Conservation (phyloP, 805 yeast species). For the Saccharomycopsis sp. region DNA sequence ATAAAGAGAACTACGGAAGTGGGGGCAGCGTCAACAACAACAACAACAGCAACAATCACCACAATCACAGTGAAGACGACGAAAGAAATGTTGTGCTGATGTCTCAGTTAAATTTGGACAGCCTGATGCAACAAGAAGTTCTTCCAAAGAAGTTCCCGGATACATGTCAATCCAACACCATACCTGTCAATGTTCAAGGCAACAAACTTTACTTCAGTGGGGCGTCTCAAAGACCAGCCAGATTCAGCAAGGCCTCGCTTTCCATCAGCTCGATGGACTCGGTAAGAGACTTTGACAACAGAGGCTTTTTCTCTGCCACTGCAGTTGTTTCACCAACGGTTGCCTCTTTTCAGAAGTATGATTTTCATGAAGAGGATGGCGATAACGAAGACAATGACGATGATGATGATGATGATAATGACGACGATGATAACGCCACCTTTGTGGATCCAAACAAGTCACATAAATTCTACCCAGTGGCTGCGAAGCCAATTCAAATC, state of each 20-base stretch:
- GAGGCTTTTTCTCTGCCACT: conserved; percentile 1
- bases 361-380: too few species aligned
- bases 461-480: too few species aligned
- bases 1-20: too few species aligned
- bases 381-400: too few species aligned
- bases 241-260: background rate
- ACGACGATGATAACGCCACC: background rate
- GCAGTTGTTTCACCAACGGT: conserved; percentile 15
- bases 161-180: conserved; percentile 17
- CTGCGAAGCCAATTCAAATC: too few species aligned
- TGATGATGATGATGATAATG: too few species aligned
- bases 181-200: conserved; percentile 18
- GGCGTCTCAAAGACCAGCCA: background rate
- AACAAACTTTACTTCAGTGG: conserved; percentile 18
- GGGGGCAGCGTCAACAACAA: background rate
- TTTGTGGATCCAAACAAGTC: background rate
- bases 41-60: background rate
- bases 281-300: too few species aligned
- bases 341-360: conserved; percentile 1
- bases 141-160: conserved; percentile 13
- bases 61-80: background rate
- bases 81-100: conserved; percentile 2
- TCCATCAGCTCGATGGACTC: background rate
- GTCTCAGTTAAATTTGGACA: background rate
- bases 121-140: too few species aligned